A percentile compares a stretch with the other conserved stretches of the same genome.
Conservation (phyloP, 148 eudicot species). For the Vaccinium darrowii region DNA sequence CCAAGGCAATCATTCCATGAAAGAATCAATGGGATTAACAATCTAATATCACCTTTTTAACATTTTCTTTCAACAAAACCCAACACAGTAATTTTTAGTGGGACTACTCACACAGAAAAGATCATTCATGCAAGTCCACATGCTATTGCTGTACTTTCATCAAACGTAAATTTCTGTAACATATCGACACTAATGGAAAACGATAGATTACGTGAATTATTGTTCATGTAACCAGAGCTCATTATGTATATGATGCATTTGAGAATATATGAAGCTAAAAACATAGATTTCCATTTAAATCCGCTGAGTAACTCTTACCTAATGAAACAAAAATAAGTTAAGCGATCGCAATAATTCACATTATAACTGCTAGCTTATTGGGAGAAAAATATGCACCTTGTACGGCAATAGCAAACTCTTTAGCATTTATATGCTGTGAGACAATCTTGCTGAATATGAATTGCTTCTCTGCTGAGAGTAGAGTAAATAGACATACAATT, state of each 20-base stretch:
- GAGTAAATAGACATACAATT: background rate
- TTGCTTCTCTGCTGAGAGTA: conserved; percentile 6
- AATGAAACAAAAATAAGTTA: background rate
- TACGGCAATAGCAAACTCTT: conserved; percentile 18
- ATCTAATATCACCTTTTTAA: background rate
- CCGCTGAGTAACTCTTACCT: background rate
- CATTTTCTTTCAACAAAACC: background rate
- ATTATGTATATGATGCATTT: background rate
- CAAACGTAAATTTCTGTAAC: background rate
- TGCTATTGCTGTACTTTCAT: background rate
- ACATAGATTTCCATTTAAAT: background rate
- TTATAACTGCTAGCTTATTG: background rate
- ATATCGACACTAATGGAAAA: background rate
- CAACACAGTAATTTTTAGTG: background rate
- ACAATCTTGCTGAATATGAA: background rate
- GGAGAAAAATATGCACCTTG: conserved; percentile 15
- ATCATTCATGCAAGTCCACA: background rate
- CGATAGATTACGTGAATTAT: background rate
- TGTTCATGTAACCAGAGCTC: background rate
- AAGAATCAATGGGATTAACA: background rate
- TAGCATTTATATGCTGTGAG: conserved; percentile 15
- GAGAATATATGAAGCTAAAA: conserved; percentile 4
- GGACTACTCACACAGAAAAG: background rate
- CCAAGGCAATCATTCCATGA: background rate
- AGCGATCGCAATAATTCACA: background rate